These are phyloP conservation scores for Euphorbia tirucalli DNA, from an alignment of 345 rosid species.

Conservation along the genomic window DNA sequence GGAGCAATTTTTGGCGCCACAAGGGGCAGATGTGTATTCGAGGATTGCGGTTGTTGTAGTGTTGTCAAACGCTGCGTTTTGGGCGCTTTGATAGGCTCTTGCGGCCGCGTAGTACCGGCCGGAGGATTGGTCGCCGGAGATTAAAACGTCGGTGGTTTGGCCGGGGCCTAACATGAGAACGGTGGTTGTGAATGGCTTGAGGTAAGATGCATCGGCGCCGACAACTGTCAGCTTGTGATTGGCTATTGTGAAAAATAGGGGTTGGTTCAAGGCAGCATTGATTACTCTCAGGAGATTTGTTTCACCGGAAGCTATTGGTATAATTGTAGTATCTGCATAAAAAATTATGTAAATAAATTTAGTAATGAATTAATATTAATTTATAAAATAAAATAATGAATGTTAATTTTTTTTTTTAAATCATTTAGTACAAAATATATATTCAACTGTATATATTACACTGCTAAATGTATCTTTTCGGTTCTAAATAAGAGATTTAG, in stretches of 20 bases:
- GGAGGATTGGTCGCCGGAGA: conserved; percentile 26
- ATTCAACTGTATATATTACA: no score
- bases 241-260: conserved; percentile 28
- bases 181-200: conserved; percentile 28
- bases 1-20: conserved; percentile 15
- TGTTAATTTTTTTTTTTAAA: no score
- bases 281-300: conserved; percentile 30
- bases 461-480: no score
- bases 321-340: conserved; percentile 22
- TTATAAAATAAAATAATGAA: no score
- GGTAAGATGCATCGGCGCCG: conserved; percentile 30
- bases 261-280: conserved; percentile 29
- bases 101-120: conserved; percentile 26
- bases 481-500: no score
- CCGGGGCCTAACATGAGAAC: conserved; percentile 34
- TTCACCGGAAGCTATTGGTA: conserved; percentile 30
- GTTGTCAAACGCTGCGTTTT: conserved; percentile 28
- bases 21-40: conserved; percentile 28
- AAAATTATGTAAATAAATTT: no score
- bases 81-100: conserved; percentile 27
- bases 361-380: no score
- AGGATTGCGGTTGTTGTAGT: conserved; percentile 32
- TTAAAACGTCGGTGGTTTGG: conserved; percentile 33
- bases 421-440: no score
- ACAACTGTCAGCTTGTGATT: conserved; percentile 32